Base-by-base conservation (phyloP, 352 stramenopile genomes). In the Thalassiosira delicatula region DNA sequence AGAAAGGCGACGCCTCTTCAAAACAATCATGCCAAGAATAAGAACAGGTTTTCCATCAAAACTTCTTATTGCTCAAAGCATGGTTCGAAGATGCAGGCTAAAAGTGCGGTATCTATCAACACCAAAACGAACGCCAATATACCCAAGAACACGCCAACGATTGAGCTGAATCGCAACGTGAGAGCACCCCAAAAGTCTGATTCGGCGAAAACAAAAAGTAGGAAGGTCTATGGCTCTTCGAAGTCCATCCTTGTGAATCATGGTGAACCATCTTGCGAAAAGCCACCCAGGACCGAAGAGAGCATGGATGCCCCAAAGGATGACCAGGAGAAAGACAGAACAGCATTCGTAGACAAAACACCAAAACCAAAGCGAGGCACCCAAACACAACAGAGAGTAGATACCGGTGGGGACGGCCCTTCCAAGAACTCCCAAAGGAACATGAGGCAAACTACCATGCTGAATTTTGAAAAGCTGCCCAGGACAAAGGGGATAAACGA, bases 21-120 rank as follows among this genome's bases (percentile, higher is more conserved):
- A 68, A 71, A 66, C 46, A 79, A 72, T 54, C 37, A 72, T 54
- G 70, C 37, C 42, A 71, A 70, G 40, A 79, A 70, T 40, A 70
- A n/a, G n/a, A n/a, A n/a, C n/a, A n/a, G 29, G 49, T 23, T 70
- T 53, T 37, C 70, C 17, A n/a, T 27, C 9, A 25, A 62, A 37
- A 19, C 37, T 1, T 63, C 59, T 35, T n/a, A n/a, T n/a, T n/a
- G n/a, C n/a, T n/a, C n/a, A n/a, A n/a, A n/a, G n/a, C n/a, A n/a
- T n/a, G n/a, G n/a, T n/a, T n/a, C n/a, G n/a, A n/a, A n/a, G n/a
- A n/a, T n/a, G n/a, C n/a, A n/a, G n/a, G n/a, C n/a, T n/a, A n/a
- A n/a, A 44, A n/a, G n/a, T n/a, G n/a, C n/a, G n/a, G n/a, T n/a
- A n/a, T n/a, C n/a, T n/a, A n/a, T n/a, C n/a, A n/a, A n/a, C n/a